phyloP scores from a whole-genome alignment of 2,329 filamentous ascomycete genomes.

The Pyrenophora teres region DNA sequence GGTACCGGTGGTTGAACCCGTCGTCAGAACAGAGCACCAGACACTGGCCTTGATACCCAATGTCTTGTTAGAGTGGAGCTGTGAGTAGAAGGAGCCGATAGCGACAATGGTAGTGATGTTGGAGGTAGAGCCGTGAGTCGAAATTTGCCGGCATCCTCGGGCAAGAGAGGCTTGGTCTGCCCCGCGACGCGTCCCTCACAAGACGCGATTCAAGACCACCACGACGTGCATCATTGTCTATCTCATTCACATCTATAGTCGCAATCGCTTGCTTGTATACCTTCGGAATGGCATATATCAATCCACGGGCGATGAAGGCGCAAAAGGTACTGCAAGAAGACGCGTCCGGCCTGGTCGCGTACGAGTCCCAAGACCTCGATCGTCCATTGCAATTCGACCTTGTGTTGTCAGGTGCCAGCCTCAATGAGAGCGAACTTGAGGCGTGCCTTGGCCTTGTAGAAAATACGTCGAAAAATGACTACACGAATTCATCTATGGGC shows the following conservation, averaged over 20 bases:
- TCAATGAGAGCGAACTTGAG: constrained; percentile 51
- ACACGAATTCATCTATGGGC: constrained; percentile 64
- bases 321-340: constrained; percentile 13
- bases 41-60: too few species aligned
- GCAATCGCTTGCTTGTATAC: too few species aligned
- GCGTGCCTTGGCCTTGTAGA: constrained; percentile 63
- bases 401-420: constrained; percentile 28
- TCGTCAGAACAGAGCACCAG: too few species aligned
- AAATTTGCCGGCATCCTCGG: too few species aligned
- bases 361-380: background rate
- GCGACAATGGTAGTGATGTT: too few species aligned
- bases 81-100: too few species aligned
- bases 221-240: too few species aligned
- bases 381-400: constrained; percentile 25
- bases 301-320: constrained; percentile 1
- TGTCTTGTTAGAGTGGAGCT: too few species aligned
- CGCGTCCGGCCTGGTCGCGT: constrained; percentile 1
- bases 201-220: background rate
- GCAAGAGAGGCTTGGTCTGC: background rate
- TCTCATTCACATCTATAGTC: too few species aligned
- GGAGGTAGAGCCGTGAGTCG: background rate
- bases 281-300: too few species aligned
- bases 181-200: constrained; percentile 19
- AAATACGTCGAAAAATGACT: constrained; percentile 66
- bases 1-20: background rate